Conservation (phyloP, 2,329 filamentous ascomycete species). For the Aspergillus versicolor region DNA sequence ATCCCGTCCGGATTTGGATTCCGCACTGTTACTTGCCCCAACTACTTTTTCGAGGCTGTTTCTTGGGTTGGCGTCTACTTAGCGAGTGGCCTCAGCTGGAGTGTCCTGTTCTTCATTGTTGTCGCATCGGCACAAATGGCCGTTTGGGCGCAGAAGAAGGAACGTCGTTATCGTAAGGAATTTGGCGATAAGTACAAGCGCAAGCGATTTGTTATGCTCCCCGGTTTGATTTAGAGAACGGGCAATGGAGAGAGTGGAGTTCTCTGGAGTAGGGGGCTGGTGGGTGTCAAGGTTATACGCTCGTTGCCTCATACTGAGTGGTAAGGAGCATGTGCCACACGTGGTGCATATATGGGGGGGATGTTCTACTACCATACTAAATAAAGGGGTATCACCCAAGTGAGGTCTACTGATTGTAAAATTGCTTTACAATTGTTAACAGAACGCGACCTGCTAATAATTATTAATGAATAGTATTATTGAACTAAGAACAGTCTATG, state of each 20-base stretch:
- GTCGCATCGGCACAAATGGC: constrained; percentile 79
- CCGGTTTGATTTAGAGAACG: constrained; percentile 64
- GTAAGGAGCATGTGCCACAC: neutral
- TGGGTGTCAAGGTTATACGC: neutral
- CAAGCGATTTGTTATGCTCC: constrained; percentile 82
- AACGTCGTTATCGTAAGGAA: constrained; percentile 82
- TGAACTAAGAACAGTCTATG: constrained; percentile 12
- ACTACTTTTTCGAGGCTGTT: constrained; percentile 91
- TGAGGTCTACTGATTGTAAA: neutral
- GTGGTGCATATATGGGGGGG: neutral
- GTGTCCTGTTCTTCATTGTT: constrained; percentile 72
- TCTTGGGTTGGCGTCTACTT: constrained; percentile 83
- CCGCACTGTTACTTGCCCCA: constrained; percentile 85
- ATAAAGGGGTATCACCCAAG: no score
- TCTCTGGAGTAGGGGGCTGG: neutral
- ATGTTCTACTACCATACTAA: neutral
- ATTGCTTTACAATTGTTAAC: neutral
- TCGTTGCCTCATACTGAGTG: neutral
- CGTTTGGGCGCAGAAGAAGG: constrained; percentile 87
- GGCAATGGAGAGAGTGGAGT: constrained; percentile 20
- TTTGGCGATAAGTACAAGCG: constrained; percentile 94
- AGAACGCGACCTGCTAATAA: neutral
- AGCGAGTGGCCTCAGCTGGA: constrained; percentile 71
- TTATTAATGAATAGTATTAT: neutral
- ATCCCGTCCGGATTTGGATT: constrained; percentile 88